Evolutionary conservation across 1,139 yeast genomes (phyloP), one percentile per base, ranked within the genome.

Genomic region (Martiniozyma asiatica): DNA sequence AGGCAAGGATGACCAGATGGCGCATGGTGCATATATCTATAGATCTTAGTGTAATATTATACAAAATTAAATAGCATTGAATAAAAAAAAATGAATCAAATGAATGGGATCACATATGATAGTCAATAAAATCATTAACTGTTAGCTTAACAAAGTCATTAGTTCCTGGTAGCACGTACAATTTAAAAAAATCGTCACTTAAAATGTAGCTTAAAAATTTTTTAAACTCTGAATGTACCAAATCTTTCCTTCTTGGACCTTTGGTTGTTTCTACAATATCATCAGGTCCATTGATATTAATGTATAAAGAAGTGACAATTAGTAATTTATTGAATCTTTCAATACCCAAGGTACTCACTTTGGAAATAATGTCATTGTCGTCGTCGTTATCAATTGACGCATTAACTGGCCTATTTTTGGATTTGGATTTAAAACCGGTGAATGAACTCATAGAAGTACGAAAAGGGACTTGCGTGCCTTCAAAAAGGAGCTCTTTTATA

Each of bases 41-140:
- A n/a, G n/a, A n/a, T n/a, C n/a, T n/a, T n/a, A n/a, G 9, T n/a
- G 6, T 7, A 17, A 12, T 16, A 8, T 12, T 12, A 15, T n/a
- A 20, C 7, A n/a, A 8, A 20, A 20, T 14, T 24, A 17, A 21
- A 22, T 14, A 14, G 17, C 13, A 19, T 17, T 15, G 14, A 21
- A 13, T 25, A 20, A 24, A 20, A 17, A 24, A 8, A n/a, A 20
- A 30, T 21, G 26, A 22, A 20, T 22, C 4, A 20, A 18, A 25
- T 5, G 5, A 6, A 4, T 16, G 11, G 6, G 3, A 13, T 30
- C 8, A 43, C 45, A 46, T 44, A 28, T 46, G 51, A 22, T 37
- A 44, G 28, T 48, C 51, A 22, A 48, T 46, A 28, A 47, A 48
- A 34, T 49, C 55, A 32, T 46, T 46, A n/a, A 50, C 41, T 18